Evolutionary conservation across 2,329 filamentous ascomycete species (phyloP).

Genomic region (Botrytis porri): DNA sequence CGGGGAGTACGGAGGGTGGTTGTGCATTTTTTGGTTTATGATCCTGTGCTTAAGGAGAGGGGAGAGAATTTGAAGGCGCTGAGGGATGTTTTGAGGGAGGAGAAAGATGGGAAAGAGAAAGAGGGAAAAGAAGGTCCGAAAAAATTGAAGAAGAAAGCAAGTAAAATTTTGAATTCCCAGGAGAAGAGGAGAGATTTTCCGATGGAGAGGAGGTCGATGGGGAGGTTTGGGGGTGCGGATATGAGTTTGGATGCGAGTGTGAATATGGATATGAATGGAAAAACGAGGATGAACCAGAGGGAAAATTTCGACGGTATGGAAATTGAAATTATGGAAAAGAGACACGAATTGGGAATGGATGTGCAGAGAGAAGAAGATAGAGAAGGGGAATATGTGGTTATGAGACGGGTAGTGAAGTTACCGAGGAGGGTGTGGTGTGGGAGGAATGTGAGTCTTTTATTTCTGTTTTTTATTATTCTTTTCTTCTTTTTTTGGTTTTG

Average conservation of each 20-base stretch:
- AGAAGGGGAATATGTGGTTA: conserved; percentile 11
- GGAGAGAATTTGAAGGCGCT: too few relatives aligned
- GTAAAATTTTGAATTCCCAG: background rate
- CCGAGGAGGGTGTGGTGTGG: conserved; percentile 18
- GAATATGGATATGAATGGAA: background rate
- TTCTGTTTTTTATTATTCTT: background rate
- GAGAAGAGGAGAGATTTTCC: background rate
- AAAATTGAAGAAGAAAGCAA: background rate
- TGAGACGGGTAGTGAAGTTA: conserved; percentile 11
- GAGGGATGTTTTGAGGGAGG: too few relatives aligned
- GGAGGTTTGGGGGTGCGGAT: background rate
- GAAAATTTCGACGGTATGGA: background rate
- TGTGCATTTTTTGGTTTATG: conserved; percentile 16
- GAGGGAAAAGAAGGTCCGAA: too few relatives aligned
- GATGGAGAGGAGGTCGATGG: background rate
- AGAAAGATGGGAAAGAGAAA: too few relatives aligned
- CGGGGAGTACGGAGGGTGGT: conserved; percentile 19
- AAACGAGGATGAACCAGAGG: fast-evolving
- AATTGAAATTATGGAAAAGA: background rate
- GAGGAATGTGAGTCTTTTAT: conserved; percentile 16
- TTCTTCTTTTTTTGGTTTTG: background rate
- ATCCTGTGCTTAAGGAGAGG: background rate
- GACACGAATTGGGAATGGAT: background rate
- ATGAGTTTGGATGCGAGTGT: too few relatives aligned
- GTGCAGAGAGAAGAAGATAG: background rate